A percentile compares a stretch with the other conserved stretches of the same genome.
Evolutionary conservation across 768 basidiomycete species (phyloP).

Genomic region (Rickenella mellea): DNA sequence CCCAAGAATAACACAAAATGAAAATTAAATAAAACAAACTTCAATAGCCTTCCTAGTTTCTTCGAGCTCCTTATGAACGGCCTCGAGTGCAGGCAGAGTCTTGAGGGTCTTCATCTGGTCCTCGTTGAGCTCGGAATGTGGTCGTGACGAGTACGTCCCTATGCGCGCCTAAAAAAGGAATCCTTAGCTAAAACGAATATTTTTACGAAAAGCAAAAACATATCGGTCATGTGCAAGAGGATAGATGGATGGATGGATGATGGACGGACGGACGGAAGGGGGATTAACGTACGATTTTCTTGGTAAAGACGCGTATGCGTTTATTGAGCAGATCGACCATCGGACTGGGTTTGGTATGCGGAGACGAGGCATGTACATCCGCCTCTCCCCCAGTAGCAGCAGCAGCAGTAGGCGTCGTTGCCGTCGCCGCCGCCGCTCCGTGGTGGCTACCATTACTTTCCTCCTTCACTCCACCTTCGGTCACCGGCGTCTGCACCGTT

Average conservation of each 20-base stretch:
- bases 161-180: conserved; percentile 54
- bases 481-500: too few species aligned
- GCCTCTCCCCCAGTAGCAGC: conserved; percentile 7
- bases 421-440: conserved; percentile 12
- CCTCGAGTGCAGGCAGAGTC: conserved; percentile 68
- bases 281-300: conserved; percentile 73
- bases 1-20: neutral
- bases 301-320: conserved; percentile 63
- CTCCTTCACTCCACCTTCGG: conserved; percentile 36
- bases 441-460: conserved; percentile 35
- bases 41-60: conserved; percentile 82
- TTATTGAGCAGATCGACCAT: conserved; percentile 74
- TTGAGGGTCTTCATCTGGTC: conserved; percentile 75
- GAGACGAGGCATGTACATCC: conserved; percentile 28
- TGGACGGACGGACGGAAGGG: neutral
- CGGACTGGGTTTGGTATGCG: conserved; percentile 43
- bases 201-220: neutral
- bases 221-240: neutral
- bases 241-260: neutral
- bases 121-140: conserved; percentile 69
- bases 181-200: neutral
- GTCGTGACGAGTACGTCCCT: conserved; percentile 57
- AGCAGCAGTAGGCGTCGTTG: conserved; percentile 11
- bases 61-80: conserved; percentile 68
- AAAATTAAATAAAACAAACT: conserved; percentile 31